Evolutionary conservation across 2,329 filamentous ascomycete genomes (phyloP), one percentile per base, ranked within the genome.

Genomic region (Epichloe bromicola): DNA sequence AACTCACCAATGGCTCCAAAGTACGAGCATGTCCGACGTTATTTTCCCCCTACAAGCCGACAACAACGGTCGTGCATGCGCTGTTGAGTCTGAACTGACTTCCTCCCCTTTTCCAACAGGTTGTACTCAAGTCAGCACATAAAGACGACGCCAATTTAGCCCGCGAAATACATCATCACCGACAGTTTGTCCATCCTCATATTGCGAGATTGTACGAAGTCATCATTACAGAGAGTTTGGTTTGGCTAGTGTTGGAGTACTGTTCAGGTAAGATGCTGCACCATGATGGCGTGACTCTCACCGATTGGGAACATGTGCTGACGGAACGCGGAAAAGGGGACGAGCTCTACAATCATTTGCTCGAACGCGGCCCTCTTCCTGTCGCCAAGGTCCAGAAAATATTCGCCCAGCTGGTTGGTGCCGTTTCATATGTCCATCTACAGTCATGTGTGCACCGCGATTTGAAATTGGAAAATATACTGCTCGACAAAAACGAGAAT

Each of bases 1-100:
- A 96, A 69, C 88, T 98, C 67, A 97, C 88, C 63, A 96, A 96
- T 82, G 91, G 90, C 63, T 95, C 90, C 65, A 97, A 96, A 81
- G 89, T 91, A 49, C 39, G 47, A 15, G 26, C n/a, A 6, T 5
- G 19, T 11, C 17, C 6, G 36, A 14, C 7, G 15, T 39, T 39
- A 19, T 39, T 23, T 26, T 26, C 1, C 0, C 15, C 4, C 4
- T 10, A 41, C 11, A 12, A 20, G 10, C 36, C 17, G 5, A 5
- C 19, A 20, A 20, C 19, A 38, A 23, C 11, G 15, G 10, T 14
- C 3, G 14, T 17, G 30, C 12, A 37, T 26, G 2, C n/a, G n/a
- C 14, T 46, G 19, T 33, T 26, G 19, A 26, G 19, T 14, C 34
- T 38, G 19, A 15, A 15, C 36, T 43, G 43, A 36, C 39, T 36